A percentile compares a stretch with the other conserved stretches of the same genome.
Evolutionary conservation across 1,284 basidiomycete species (phyloP).

Genomic region (Cryptococcus amylolentus): DNA sequence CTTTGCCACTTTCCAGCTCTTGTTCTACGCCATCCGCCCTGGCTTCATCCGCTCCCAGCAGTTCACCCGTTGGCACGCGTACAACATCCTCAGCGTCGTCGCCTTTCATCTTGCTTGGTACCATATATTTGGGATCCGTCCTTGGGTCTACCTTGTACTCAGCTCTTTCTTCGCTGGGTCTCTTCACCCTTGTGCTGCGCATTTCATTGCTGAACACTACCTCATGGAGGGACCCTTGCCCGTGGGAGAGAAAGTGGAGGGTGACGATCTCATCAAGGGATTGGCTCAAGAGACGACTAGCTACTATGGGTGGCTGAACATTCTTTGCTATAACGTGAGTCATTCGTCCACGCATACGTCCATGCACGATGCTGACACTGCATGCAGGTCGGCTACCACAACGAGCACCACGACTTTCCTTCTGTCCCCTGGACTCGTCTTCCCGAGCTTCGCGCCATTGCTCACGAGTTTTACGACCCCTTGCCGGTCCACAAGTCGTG

Average conservation of each 20-base stretch:
- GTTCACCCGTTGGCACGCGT: conserved; percentile 75
- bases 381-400: conserved; percentile 86
- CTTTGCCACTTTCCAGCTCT: conserved; percentile 95
- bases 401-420: conserved; percentile 99
- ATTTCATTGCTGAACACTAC: conserved; percentile 97
- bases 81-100: conserved; percentile 71
- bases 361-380: conserved; percentile 1
- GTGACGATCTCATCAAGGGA: conserved; percentile 30
- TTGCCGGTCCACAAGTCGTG: conserved; percentile 84
- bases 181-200: conserved; percentile 90
- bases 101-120: conserved; percentile 69
- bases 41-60: conserved; percentile 85
- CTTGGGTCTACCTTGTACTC: conserved; percentile 77
- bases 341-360: neutral
- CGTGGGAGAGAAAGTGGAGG: conserved; percentile 20
- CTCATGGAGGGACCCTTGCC: conserved; percentile 72
- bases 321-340: conserved; percentile 88
- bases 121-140: conserved; percentile 59
- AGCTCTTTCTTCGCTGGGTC: conserved; percentile 93
- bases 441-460: conserved; percentile 73
- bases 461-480: conserved; percentile 88
- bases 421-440: conserved; percentile 94
- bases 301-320: conserved; percentile 90
- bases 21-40: conserved; percentile 96
- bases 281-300: conserved; percentile 85